Base-by-base conservation (phyloP, 768 basidiomycete genomes). In the Neoboletus magnificus region DNA sequence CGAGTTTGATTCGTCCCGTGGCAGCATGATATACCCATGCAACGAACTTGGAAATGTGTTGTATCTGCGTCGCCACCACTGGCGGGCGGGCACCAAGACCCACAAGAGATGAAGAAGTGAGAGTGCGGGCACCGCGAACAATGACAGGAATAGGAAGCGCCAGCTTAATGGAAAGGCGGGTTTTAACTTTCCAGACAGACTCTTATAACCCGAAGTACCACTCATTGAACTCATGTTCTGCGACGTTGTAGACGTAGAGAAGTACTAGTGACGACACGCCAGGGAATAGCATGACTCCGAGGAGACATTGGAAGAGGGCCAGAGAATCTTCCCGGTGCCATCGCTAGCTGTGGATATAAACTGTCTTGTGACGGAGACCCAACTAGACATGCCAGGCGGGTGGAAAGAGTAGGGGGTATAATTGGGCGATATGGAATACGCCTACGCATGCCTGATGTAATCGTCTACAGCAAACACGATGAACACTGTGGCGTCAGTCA, bases 91-190 rank as follows among this genome's bases (percentile, higher is more conserved):
- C 1, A 41, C 42, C 22, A 45, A 15, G 50, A 64, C 50, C 46
- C 47, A 46, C 3, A 36, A 1, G 42, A 62, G 29, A 1, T 65
- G 64, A 7, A 62, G 13, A 3, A 47, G 50, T 0, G 65, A 46
- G 8, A 67, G 40, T 5, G 25, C 6, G 9, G 66, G 64, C 7
- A 62, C 45, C 1, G 54, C 48, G 15, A 53, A 62, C 33, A 67
- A 30, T 1, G 40, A 55, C 25, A 65, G 11, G 48, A 65, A 40
- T 1, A 62, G 1, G 0, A 65, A 1, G 33, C 55, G 65, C 64
- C 64, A 66, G 32, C 55, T 67, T 5, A 36, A 18, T 1, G 64
- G 66, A 43, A 67, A 66, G 0, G 52, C 59, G 0, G 59, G 57
- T 35, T 46, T n/a, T n/a, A n/a, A n/a, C n/a, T n/a, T n/a, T 53